These are phyloP conservation scores for Polytrichum formosum DNA, from an alignment of 225 moss, liverwort and hornwort genomes.

Conservation along the genomic window DNA sequence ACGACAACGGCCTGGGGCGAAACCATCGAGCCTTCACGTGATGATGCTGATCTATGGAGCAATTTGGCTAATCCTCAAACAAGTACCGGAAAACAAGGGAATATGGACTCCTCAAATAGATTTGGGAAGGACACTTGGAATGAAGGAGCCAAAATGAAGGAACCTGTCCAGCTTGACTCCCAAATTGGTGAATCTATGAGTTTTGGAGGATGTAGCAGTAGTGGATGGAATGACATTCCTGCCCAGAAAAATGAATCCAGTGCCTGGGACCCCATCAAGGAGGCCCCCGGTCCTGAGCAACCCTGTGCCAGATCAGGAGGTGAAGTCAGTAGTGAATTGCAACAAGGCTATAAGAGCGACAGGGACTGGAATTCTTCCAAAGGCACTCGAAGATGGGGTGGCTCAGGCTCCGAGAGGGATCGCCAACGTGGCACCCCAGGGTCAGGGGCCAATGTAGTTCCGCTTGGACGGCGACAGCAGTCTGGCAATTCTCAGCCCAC, in stretches of 20 bases:
- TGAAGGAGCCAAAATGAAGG: too few species aligned
- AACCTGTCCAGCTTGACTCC: too few species aligned
- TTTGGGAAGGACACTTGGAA: too few species aligned
- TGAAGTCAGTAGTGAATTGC: constrained; percentile 13
- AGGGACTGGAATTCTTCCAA: not conserved
- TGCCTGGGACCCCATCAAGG: not conserved
- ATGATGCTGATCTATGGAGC: too few species aligned
- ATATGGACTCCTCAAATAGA: too few species aligned
- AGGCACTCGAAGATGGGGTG: constrained; percentile 9
- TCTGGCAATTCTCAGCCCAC: constrained; percentile 10
- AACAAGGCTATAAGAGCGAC: not conserved
- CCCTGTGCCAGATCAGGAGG: not conserved
- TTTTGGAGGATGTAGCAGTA: too few species aligned
- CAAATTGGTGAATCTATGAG: too few species aligned
- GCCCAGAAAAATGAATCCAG: not conserved
- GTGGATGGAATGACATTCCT: not conserved
- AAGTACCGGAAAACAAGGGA: too few species aligned
- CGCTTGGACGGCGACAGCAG: constrained; percentile 36
- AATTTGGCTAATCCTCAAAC: too few species aligned
- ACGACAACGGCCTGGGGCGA: too few species aligned
- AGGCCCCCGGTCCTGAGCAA: too few species aligned
- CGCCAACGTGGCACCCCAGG: constrained; percentile 10
- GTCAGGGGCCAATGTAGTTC: constrained; percentile 53
- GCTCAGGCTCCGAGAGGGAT: constrained; percentile 15
- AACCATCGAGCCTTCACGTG: too few species aligned